Evolutionary conservation across 139 green algal genomes (phyloP).

Genomic region (Chlorella ohadii): DNA sequence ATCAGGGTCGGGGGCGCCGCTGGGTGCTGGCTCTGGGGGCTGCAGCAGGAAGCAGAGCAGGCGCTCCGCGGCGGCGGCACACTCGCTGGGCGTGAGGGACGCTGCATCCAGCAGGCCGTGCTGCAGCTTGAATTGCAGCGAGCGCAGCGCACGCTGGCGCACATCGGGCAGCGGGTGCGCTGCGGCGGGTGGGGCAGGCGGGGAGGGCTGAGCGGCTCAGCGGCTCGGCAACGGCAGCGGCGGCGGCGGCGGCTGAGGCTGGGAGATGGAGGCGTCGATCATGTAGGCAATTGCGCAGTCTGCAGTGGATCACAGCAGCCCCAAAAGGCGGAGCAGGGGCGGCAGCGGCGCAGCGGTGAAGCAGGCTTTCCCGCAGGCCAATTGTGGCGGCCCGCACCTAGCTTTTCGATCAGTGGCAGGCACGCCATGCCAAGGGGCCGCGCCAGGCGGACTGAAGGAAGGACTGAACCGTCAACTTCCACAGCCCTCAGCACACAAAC

Average conservation of each 20-base stretch:
- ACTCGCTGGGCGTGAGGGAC: neutral
- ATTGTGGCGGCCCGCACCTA: too few relatives aligned
- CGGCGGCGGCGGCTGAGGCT: neutral
- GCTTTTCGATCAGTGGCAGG: neutral
- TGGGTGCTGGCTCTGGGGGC: too few relatives aligned
- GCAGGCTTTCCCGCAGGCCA: too few relatives aligned
- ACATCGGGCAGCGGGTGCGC: neutral
- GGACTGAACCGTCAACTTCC: too few relatives aligned
- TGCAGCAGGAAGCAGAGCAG: neutral
- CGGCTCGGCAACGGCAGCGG: neutral
- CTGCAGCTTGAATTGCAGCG: constrained; percentile 11
- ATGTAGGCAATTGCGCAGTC: too few relatives aligned
- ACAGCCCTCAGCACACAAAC: too few relatives aligned
- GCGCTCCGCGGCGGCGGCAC: neutral
- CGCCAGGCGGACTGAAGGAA: too few relatives aligned
- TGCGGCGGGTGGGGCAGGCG: neutral
- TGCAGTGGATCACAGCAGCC: too few relatives aligned
- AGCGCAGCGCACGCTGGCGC: neutral
- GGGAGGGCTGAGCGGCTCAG: neutral
- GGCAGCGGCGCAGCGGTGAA: too few relatives aligned
- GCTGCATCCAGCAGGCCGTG: neutral
- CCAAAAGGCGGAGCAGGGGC: too few relatives aligned
- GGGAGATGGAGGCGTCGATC: too few relatives aligned
- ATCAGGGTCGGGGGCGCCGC: neutral
- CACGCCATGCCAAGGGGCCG: too few relatives aligned